Percentiles rank a stretch among this genome's conserved stretches.
Evolutionary conservation across 495 filamentous ascomycete genomes (phyloP).

Genomic region (Lepraria neglecta): DNA sequence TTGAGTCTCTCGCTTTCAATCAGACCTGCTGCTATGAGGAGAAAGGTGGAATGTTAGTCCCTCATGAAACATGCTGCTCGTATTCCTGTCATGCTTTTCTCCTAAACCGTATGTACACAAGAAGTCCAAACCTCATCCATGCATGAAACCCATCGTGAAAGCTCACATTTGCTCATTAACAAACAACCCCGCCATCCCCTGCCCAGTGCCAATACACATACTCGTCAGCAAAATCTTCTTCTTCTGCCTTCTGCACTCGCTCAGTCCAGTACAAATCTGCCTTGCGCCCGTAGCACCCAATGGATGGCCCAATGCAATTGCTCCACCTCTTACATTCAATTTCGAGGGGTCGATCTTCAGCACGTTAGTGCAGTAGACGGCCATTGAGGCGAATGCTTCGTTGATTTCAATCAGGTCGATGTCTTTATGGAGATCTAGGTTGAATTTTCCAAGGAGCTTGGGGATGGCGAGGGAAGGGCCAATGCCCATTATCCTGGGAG

Average conservation of each 20-base stretch:
- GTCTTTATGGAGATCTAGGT: conserved; percentile 64
- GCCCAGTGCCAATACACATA: conserved; percentile 81
- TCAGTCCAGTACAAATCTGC: conserved; percentile 79
- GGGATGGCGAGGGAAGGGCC: conserved; percentile 90
- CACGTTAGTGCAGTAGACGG: conserved; percentile 78
- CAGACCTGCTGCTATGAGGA: too few species aligned
- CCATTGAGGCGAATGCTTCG: conserved; percentile 97
- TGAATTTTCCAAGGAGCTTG: conserved; percentile 79
- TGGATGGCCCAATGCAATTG: conserved; percentile 74
- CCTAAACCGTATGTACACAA: not conserved
- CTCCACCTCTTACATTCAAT: conserved; percentile 83
- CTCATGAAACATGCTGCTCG: too few species aligned
- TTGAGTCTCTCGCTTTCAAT: too few species aligned
- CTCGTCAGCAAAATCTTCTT: conserved; percentile 79
- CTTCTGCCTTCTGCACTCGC: conserved; percentile 68
- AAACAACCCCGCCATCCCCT: conserved; percentile 81
- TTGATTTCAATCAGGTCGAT: conserved; percentile 91
- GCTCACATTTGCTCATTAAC: conserved; percentile 64
- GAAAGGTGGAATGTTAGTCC: too few species aligned
- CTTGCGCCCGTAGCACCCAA: conserved; percentile 73
- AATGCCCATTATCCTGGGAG: conserved; percentile 95
- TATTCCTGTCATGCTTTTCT: not conserved
- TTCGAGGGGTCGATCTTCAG: conserved; percentile 74
- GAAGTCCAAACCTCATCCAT: too few species aligned
- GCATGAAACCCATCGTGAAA: not conserved